phyloP scores from a whole-genome alignment of 768 basidiomycete species.

The Suillus subalutaceus region DNA sequence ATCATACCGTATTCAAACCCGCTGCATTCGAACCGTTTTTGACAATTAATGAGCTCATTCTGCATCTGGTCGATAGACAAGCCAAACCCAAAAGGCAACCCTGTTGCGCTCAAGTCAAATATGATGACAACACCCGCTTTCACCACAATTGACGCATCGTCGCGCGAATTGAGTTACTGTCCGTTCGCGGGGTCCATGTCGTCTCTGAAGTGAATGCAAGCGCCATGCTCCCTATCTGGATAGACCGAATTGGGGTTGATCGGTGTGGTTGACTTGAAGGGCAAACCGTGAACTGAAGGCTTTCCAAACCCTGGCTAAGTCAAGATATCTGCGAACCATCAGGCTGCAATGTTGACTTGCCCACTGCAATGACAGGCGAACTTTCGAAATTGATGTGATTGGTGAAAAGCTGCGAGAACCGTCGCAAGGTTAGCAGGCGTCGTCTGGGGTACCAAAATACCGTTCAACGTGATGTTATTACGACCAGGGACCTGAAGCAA shows the following conservation, averaged over 20 bases:
- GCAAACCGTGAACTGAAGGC: slow-evolving; percentile 62
- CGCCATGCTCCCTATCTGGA: slow-evolving; percentile 60
- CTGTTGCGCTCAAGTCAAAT: slow-evolving; percentile 35
- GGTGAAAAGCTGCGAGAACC: slow-evolving; percentile 69
- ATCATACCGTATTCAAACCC: slow-evolving; percentile 57
- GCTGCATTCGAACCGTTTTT: slow-evolving; percentile 56
- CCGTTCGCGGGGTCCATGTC: slow-evolving; percentile 60
- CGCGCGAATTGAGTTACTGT: slow-evolving; percentile 63
- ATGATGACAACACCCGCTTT: too few species aligned
- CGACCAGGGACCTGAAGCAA: slow-evolving; percentile 47
- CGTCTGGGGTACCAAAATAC: slow-evolving; percentile 57
- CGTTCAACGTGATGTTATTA: slow-evolving; percentile 62
- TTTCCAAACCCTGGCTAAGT: slow-evolving; percentile 63
- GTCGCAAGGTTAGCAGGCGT: slow-evolving; percentile 44
- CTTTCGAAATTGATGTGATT: slow-evolving; percentile 67
- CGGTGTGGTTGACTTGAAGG: slow-evolving; percentile 51
- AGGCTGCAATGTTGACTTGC: slow-evolving; percentile 57
- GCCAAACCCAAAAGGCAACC: slow-evolving; percentile 72
- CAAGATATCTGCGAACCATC: slow-evolving; percentile 64
- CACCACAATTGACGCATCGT: too few species aligned
- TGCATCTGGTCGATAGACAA: slow-evolving; percentile 60
- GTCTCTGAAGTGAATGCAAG: slow-evolving; percentile 55
- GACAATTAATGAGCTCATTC: slow-evolving; percentile 66
- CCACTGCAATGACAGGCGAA: slow-evolving; percentile 61
- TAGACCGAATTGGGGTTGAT: slow-evolving; percentile 70